Evolutionary conservation across 495 filamentous ascomycete species (phyloP).

Genomic region (Xylaria bambusicola): DNA sequence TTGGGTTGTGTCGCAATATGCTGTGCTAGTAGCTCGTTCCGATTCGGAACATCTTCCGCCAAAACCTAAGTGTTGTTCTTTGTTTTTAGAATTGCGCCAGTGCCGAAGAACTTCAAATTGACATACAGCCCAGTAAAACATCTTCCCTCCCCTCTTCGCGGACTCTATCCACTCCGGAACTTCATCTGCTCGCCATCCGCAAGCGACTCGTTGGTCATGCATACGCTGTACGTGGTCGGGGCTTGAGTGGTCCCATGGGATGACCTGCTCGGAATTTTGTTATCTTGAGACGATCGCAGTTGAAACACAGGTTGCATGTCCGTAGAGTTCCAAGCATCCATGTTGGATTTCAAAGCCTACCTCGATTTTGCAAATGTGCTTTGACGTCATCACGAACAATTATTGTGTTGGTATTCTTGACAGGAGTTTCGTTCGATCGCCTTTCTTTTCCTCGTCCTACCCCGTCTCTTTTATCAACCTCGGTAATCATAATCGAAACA

Average conservation of each 20-base stretch:
- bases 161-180: conserved; percentile 32
- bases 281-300: background rate
- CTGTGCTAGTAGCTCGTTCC: conserved; percentile 25
- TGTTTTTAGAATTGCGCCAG: conserved; percentile 12
- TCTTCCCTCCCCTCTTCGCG: conserved; percentile 31
- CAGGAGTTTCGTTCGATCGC: background rate
- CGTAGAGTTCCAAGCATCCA: background rate
- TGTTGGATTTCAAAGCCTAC: conserved; percentile 13
- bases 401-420: background rate
- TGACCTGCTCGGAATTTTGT: conserved; percentile 25
- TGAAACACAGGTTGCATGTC: background rate
- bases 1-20: conserved; percentile 29
- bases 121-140: conserved; percentile 38
- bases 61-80: conserved; percentile 18
- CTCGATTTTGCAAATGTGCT: conserved; percentile 32
- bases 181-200: conserved; percentile 39
- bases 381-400: conserved; percentile 23
- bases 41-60: conserved; percentile 29
- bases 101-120: background rate
- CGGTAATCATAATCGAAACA: too few relatives aligned
- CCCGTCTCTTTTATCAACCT: too few relatives aligned
- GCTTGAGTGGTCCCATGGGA: conserved; percentile 42
- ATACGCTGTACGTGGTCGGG: conserved; percentile 37
- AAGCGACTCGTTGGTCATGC: conserved; percentile 42
- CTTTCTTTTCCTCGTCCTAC: background rate